phyloP scores from a whole-genome alignment of 768 basidiomycete species.

The Lactifluus rugatus region DNA sequence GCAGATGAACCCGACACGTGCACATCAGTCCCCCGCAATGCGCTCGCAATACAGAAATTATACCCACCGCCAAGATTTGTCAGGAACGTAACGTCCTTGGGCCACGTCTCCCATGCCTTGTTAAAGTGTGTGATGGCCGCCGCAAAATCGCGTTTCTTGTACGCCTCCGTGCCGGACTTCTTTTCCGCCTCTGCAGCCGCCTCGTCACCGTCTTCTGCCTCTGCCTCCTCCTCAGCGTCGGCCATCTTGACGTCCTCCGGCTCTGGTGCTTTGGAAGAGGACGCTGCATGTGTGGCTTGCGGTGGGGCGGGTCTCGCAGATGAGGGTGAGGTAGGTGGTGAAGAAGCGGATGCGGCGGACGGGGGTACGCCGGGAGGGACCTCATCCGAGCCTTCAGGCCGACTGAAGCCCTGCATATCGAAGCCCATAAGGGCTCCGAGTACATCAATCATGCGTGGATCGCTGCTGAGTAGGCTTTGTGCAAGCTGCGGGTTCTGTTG shows the following conservation, averaged over 20 bases:
- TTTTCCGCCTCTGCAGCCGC: conserved; percentile 71
- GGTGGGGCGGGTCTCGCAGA: conserved; percentile 28
- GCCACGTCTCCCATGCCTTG: conserved; percentile 88
- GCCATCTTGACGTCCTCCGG: conserved; percentile 56
- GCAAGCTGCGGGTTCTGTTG: conserved; percentile 63
- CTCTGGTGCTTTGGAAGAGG: conserved; percentile 23
- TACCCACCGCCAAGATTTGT: conserved; percentile 76
- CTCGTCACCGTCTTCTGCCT: conserved; percentile 52
- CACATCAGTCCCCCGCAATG: conserved; percentile 1
- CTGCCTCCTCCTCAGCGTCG: conserved; percentile 42
- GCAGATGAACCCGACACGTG: background rate
- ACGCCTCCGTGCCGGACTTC: conserved; percentile 65
- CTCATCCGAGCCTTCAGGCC: conserved; percentile 79
- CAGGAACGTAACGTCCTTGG: conserved; percentile 88
- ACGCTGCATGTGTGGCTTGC: conserved; percentile 31
- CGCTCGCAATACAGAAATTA: background rate
- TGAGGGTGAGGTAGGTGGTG: conserved; percentile 28
- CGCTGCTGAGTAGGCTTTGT: conserved; percentile 47
- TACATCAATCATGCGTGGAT: conserved; percentile 91
- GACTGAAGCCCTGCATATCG: conserved; percentile 78
- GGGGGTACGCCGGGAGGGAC: conserved; percentile 52
- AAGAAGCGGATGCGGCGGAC: conserved; percentile 33
- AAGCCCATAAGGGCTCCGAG: conserved; percentile 89
- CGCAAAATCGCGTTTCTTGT: conserved; percentile 79
- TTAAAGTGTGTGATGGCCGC: conserved; percentile 67